Base-by-base conservation (phyloP, 345 rosid genomes). In the Eucalyptus melliodora region DNA sequence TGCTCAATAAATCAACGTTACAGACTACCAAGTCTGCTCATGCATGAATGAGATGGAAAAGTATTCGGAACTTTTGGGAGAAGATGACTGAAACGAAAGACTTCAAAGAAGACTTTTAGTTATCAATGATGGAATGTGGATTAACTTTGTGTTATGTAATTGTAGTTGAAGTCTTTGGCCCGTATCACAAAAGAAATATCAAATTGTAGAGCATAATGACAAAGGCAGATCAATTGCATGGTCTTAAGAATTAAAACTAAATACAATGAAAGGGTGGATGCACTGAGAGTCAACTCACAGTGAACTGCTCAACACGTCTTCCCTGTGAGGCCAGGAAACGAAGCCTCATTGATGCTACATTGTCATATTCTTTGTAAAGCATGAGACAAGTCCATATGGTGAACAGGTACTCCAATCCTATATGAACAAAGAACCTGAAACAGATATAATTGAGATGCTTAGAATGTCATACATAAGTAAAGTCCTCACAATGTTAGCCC, bases 351-450 rank as follows among this genome's bases (percentile, higher is more conserved):
- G 90, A 91, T 47, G 98, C 96, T 27, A 98, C 93, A 87, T 89
- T 91, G 88, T 92, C 95, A 90, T 97, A 98, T 89, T 98, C 99
- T 93, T 94, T 95, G 94, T 97, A 98, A 47, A 98, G 99, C 97
- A 98, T 87, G 95, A 89, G 93, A 93, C 99, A 98, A 50, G 93
- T 95, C 98, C 98, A 98, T n/a, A 94, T 9, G 23, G 98, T 97
- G 95, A 98, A 96, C 90, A 95, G 88, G 90, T 95, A 98, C 90
- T 96, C 94, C 92, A 98, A 92, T 83, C 92, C 99, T 86, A 98
- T 95, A 92, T 98, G 99, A 88, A 94, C 92, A 94, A 98, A 98
- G 91, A 98, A 98, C 95, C 99, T 98, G 96, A 89, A 90, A 90
- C 51, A 47, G 49, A 47, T 47, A 37, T 27, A 19, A 6, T 26